phyloP scores from a whole-genome alignment of 148 eudicot genomes.

The Rhododendron simsii region DNA sequence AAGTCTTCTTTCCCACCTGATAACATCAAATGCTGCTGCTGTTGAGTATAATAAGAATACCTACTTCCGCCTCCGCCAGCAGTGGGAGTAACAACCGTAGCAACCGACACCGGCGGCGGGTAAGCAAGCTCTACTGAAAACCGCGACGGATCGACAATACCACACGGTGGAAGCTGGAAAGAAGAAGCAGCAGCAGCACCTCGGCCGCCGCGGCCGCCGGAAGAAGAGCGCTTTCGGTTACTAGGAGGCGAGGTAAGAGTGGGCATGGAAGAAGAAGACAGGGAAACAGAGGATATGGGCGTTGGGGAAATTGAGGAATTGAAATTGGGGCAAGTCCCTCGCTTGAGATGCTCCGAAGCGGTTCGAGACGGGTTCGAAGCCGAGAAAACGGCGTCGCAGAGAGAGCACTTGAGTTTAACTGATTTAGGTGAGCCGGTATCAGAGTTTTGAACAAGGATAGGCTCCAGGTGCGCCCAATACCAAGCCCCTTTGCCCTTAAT shows the following conservation, averaged over 20 bases:
- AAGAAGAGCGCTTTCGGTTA: no score
- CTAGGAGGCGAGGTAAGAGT: no score
- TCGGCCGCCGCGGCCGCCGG: no score
- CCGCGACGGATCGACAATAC: constrained; percentile 56
- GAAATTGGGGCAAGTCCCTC: constrained; percentile 93
- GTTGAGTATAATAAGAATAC: constrained; percentile 8
- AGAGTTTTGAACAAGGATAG: constrained; percentile 51
- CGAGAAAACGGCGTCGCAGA: no score
- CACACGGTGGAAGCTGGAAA: constrained; percentile 39
- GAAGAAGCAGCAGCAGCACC: neutral
- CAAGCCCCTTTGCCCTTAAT: constrained; percentile 93
- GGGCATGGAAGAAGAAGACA: constrained; percentile 14
- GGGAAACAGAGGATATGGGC: constrained; percentile 37
- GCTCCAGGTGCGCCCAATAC: constrained; percentile 95
- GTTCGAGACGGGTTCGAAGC: no score
- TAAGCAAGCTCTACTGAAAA: constrained; percentile 44
- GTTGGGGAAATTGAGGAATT: constrained; percentile 17
- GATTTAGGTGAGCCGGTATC: constrained; percentile 69
- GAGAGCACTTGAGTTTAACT: constrained; percentile 37
- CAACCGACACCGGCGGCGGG: constrained; percentile 28
- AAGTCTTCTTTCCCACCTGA: constrained; percentile 77
- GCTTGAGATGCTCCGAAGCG: constrained; percentile 36
- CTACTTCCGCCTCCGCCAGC: constrained; percentile 11
- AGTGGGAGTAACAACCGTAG: constrained; percentile 13
- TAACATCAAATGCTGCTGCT: constrained; percentile 42